Conservation (phyloP, 306 rosid species). For the Comarum palustre region DNA sequence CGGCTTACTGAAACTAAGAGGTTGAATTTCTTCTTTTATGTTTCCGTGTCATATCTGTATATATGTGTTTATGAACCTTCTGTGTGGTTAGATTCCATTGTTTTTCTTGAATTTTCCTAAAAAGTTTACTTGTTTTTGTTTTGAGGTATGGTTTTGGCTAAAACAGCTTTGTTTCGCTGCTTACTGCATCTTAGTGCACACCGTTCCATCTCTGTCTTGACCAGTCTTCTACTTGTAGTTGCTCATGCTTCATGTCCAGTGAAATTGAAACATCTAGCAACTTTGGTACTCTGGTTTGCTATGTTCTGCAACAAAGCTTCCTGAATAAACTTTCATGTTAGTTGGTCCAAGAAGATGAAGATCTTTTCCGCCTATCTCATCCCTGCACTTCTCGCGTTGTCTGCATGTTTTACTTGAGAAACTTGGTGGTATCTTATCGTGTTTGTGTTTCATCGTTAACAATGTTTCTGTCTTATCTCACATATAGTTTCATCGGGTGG, state of each 20-base stretch:
- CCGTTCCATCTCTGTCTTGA: constrained; percentile 52
- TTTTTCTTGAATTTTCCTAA: constrained; percentile 44
- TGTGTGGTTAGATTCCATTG: constrained; percentile 26
- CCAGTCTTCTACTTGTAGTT: constrained; percentile 52
- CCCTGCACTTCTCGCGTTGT: constrained; percentile 30
- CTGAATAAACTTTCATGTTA: constrained; percentile 35
- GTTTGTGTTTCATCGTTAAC: constrained; percentile 14
- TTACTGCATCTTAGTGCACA: constrained; percentile 47
- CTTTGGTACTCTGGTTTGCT: constrained; percentile 46
- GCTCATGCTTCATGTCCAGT: constrained; percentile 39
- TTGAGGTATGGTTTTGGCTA: constrained; percentile 75
- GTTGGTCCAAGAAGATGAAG: constrained; percentile 46
- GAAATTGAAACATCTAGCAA: constrained; percentile 30
- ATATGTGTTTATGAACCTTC: constrained; percentile 24
- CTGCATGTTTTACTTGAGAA: constrained; percentile 22
- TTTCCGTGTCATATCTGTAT: constrained; percentile 28
- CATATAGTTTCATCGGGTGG: constrained; percentile 10
- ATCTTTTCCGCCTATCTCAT: constrained; percentile 21
- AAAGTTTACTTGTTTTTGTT: constrained; percentile 50
- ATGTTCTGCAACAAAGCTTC: constrained; percentile 39
- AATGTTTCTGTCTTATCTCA: constrained; percentile 14
- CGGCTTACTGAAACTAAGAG: constrained; percentile 61
- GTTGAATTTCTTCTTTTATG: constrained; percentile 58
- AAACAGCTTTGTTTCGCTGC: constrained; percentile 48
- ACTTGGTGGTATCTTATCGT: constrained; percentile 17